A percentile compares a stretch with the other conserved stretches of the same genome.
Conservation (phyloP, 805 yeast genomes). For the Myxozyma geophila region DNA sequence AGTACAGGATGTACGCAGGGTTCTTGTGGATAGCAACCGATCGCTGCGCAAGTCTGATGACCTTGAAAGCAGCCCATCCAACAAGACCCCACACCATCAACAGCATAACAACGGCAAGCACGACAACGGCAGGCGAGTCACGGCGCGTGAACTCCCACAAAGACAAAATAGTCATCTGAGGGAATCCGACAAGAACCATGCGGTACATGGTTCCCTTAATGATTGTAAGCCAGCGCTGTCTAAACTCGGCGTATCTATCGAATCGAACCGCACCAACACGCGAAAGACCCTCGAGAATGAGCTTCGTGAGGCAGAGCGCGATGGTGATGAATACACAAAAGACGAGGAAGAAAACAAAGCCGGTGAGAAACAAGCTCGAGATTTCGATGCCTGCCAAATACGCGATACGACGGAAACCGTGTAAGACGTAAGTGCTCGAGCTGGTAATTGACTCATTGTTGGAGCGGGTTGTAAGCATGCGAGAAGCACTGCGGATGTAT, state of each 20-base stretch:
- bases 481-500: slow-evolving; percentile 12
- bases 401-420: slow-evolving; percentile 93
- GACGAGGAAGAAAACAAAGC: slow-evolving; percentile 80
- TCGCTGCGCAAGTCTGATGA: slow-evolving; percentile 71
- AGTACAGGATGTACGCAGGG: slow-evolving; percentile 89
- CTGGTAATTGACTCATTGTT: slow-evolving; percentile 60
- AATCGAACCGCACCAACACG: slow-evolving; percentile 62
- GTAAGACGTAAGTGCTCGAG: slow-evolving; percentile 73
- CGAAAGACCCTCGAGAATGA: slow-evolving; percentile 67
- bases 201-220: slow-evolving; percentile 89
- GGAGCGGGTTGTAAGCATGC: slow-evolving; percentile 23
- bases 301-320: slow-evolving; percentile 63
- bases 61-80: slow-evolving; percentile 72
- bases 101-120: slow-evolving; percentile 75
- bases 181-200: slow-evolving; percentile 79
- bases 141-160: slow-evolving; percentile 86
- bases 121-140: slow-evolving; percentile 82
- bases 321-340: slow-evolving; percentile 62
- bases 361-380: slow-evolving; percentile 83
- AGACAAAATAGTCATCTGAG: slow-evolving; percentile 79
- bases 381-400: slow-evolving; percentile 83
- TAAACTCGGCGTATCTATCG: slow-evolving; percentile 71
- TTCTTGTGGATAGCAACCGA: slow-evolving; percentile 77
- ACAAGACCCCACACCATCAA: slow-evolving; percentile 62
- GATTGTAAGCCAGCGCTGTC: slow-evolving; percentile 81